Evolutionary conservation across 345 rosid genomes (phyloP).

Genomic region (Citrus unshiu): DNA sequence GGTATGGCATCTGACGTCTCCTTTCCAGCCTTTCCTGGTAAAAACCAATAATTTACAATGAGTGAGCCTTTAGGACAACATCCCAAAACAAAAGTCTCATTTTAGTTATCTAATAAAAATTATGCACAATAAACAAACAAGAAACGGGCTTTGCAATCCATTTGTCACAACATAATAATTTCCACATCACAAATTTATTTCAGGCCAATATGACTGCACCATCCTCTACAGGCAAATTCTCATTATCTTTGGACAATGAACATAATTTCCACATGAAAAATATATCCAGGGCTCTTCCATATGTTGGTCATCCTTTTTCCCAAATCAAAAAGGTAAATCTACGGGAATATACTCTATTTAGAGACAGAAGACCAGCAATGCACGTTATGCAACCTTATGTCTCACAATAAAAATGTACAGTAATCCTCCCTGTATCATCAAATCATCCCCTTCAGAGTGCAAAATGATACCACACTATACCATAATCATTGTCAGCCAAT

Average conservation of each 20-base stretch:
- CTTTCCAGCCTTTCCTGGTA: constrained; percentile 82
- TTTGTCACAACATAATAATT: background rate
- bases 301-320: background rate
- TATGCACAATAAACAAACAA: background rate
- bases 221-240: background rate
- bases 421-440: background rate
- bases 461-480: background rate
- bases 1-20: constrained; percentile 94
- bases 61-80: background rate
- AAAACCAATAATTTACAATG: constrained; percentile 4
- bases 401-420: background rate
- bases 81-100: background rate
- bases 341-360: background rate
- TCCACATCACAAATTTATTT: background rate
- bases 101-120: background rate
- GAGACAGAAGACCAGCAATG: background rate
- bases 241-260: background rate
- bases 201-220: too few relatives aligned
- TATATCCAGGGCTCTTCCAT: background rate
- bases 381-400: background rate
- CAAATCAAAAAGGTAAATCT: background rate
- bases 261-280: background rate
- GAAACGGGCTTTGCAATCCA: background rate
- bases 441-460: background rate
- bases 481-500: background rate